Base-by-base conservation (phyloP, 164 flowering plant genomes). In the Piper longum region DNA sequence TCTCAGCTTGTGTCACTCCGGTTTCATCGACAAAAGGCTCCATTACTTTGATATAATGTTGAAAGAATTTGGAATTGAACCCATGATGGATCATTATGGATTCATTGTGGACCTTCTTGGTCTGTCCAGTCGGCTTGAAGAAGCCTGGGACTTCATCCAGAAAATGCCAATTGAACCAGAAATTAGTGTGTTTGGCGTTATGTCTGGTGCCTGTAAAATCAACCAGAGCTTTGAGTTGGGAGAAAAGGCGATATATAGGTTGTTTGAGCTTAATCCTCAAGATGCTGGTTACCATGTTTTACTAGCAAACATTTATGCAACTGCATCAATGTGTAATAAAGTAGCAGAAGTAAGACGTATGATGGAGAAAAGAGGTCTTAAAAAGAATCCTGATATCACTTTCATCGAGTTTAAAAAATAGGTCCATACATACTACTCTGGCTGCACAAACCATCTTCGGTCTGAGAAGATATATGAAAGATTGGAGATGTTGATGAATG, bases 1-100 rank as follows among this genome's bases (percentile, higher is more conserved):
- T 89, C 52, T 85, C 95, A n/a, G 96, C 96, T 45, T 89, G 92
- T 69, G 96, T 72, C 95, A 91, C 75, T 79, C 95, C 0, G 95
- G 96, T 55, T 78, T 85, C 71, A 89, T 87, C 41, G 78, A 82
- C 43, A 85, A 91, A 65, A 96, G 96, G 0, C 72, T 74, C 36
- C 56, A 16, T 0, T 83, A 62, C 62, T 91, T 87, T 44, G 51
- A 54, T 36, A 77, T 78, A 66, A 91, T 89, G 98, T 80, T 77
- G 71, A 56, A 75, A 52, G 82, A 81, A 40, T 81, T 83, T 64
- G 76, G 79, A 48, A 60, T 91, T 61, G 84, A 81, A 72, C 91
- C 98, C 36, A 60, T 70, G 19, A 80, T 81, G 85, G 95, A 87
- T 66, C 98, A 91, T 62, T 87, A 85, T 74, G 95, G 95, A 14